These are phyloP conservation scores for Phlyctochytrium planicorne DNA, from an alignment of 192 early-diverging fungal species.

Conservation along the genomic window DNA sequence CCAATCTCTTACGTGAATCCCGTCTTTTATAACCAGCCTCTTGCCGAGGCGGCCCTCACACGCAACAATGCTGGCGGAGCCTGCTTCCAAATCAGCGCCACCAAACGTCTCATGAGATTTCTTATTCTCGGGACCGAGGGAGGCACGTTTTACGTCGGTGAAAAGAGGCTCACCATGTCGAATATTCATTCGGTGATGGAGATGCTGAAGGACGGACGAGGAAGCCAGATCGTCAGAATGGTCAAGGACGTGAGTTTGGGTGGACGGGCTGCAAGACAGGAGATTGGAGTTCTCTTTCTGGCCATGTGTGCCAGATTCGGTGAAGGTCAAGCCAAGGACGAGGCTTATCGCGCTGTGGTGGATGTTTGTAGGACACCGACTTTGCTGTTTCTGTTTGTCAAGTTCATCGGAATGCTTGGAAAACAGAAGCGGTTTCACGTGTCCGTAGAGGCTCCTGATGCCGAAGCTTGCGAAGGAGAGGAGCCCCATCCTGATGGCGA, in stretches of 20 bases:
- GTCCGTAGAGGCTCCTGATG: neutral
- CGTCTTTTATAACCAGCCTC: no score
- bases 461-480: no score
- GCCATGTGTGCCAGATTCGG: neutral
- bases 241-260: neutral
- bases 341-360: neutral
- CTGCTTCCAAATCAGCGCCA: neutral
- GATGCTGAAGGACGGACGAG: neutral
- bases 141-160: neutral
- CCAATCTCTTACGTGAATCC: no score
- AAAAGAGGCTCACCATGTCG: neutral
- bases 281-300: neutral
- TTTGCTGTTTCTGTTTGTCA: neutral
- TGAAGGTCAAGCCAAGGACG: neutral
- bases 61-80: neutral
- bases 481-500: constrained; percentile 2
- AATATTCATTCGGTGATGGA: neutral
- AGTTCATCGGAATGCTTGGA: neutral
- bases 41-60: no score
- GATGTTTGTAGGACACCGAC: constrained; percentile 1
- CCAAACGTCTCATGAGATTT: neutral
- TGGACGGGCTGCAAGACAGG: neutral
- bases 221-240: neutral
- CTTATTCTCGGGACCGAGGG: constrained; percentile 6
- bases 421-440: neutral